phyloP scores from a whole-genome alignment of 2,329 filamentous ascomycete genomes.

The Amauroascus niger region DNA sequence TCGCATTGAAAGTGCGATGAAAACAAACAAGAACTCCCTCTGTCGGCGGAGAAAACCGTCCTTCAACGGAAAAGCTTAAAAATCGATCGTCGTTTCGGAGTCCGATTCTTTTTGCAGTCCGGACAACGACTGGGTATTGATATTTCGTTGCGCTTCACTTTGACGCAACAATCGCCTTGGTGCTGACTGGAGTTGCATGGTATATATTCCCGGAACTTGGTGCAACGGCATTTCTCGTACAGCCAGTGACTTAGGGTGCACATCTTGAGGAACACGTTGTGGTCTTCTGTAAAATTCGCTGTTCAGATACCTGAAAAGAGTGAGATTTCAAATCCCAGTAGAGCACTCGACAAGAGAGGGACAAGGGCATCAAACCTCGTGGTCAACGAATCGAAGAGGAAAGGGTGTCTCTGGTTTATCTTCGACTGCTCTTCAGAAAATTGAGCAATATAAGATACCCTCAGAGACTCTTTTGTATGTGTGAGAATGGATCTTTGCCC shows the following conservation, averaged over 20 bases:
- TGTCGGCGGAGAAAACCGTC: neutral
- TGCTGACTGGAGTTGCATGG: neutral
- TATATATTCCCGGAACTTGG: neutral
- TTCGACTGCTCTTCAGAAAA: neutral
- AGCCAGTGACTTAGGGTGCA: conserved; percentile 7
- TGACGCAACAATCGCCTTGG: neutral
- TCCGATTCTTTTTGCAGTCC: conserved; percentile 1
- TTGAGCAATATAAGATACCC: neutral
- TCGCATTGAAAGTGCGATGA: no score
- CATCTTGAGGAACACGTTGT: neutral
- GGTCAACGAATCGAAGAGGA: neutral
- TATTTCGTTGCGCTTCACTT: conserved; percentile 2
- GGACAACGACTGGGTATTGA: neutral
- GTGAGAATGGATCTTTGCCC: neutral
- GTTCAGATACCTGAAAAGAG: neutral
- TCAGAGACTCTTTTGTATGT: neutral
- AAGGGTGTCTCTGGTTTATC: neutral
- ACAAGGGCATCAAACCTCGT: neutral
- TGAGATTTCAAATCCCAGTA: neutral
- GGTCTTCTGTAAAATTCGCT: neutral
- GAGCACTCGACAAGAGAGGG: neutral
- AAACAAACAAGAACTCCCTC: neutral
- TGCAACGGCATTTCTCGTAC: conserved; percentile 8
- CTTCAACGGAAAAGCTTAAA: neutral
- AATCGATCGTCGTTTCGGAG: neutral